Evolutionary conservation across 1,139 yeast species (phyloP).

Genomic region (Lodderomyces orthopsilosis): DNA sequence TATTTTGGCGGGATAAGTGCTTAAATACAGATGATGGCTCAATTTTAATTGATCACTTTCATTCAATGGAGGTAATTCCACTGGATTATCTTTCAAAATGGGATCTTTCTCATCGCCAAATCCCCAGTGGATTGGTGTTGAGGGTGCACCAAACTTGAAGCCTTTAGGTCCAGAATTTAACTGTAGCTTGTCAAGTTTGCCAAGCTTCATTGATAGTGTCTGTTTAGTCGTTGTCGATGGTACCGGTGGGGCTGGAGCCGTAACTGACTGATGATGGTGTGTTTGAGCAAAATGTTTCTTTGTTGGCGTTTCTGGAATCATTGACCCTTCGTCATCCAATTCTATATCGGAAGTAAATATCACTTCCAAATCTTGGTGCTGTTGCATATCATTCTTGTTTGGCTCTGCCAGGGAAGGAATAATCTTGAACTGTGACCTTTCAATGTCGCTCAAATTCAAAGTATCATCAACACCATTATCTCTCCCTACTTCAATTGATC

Average conservation of each 20-base stretch:
- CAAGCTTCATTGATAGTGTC: neutral
- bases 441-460: slow-evolving; percentile 14
- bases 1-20: slow-evolving; percentile 20
- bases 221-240: neutral
- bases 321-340: slow-evolving; percentile 19
- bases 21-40: slow-evolving; percentile 4
- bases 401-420: slow-evolving; percentile 13
- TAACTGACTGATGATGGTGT: neutral
- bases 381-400: neutral
- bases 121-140: slow-evolving; percentile 26
- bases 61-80: slow-evolving; percentile 6
- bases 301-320: slow-evolving; percentile 45
- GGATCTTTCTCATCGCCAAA: slow-evolving; percentile 7
- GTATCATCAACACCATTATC: slow-evolving; percentile 21
- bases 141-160: slow-evolving; percentile 21
- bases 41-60: slow-evolving; percentile 7
- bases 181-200: slow-evolving; percentile 1
- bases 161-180: neutral
- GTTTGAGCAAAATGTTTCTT: slow-evolving; percentile 15
- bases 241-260: neutral
- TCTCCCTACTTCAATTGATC: slow-evolving; percentile 44
- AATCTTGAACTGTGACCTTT: slow-evolving; percentile 31
- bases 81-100: slow-evolving; percentile 5
- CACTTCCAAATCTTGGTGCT: slow-evolving; percentile 22
- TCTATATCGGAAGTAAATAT: slow-evolving; percentile 16